Evolutionary conservation across 106 monocot genomes (phyloP), one percentile per base, ranked within the genome.

Genomic region (Ottelia alismoides): DNA sequence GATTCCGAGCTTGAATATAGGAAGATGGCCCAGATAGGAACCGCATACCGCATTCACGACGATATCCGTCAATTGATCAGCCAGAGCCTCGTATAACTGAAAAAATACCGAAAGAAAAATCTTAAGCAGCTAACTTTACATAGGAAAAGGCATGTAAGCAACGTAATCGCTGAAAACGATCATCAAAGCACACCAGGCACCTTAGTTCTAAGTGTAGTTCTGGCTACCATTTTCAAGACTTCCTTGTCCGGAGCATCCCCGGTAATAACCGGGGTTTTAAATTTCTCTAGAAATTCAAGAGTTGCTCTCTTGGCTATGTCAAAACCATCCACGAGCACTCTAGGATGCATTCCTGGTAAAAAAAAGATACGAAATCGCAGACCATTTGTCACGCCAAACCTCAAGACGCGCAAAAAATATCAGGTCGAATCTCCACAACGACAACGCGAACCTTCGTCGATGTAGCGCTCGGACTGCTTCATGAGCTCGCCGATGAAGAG

Each of bases 281-380:
- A 94, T 48, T 88, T 84, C 71, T 94, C 94, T 47, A 94, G 78
- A 76, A 94, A 94, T 44, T 88, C 94, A 55, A 94, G 73, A 11
- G 94, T 94, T 49, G 94, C 88, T 57, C 77, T 84, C 73, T 94
- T 94, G 49, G 87, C 88, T 57, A 94, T 88, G 16, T 94, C 94
- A 69, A 94, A 88, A 0, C 94, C 94, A 70, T 94, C 94, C 17
- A 94, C 94, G 30, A 94, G 58, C 23, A 94, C 76, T 20, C 94
- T 72, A 28, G 94, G 94, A 78, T 94, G 94, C 72, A 88, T 94
- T 26, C 94, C 94, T 94, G 26, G 20, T n/a, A n/a, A n/a, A n/a
- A n/a, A n/a, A n/a, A n/a, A n/a, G n/a, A n/a, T n/a, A n/a, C n/a
- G n/a, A n/a, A n/a, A n/a, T n/a, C n/a, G n/a, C n/a, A n/a, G n/a